phyloP scores from a whole-genome alignment of 2,329 filamentous ascomycete genomes.

The Meredithiella fracta region DNA sequence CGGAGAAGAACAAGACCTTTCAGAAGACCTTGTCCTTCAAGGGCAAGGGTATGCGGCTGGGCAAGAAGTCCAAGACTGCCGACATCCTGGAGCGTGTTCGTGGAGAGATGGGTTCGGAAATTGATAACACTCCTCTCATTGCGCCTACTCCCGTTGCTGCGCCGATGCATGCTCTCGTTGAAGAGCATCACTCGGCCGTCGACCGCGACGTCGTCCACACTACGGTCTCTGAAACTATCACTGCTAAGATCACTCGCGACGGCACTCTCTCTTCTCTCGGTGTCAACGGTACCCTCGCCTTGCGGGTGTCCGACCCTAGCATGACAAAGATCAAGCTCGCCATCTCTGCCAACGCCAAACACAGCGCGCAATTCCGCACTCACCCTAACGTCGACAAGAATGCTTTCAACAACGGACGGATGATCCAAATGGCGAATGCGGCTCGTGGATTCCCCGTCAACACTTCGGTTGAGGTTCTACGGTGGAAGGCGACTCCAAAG shows the following conservation, averaged over 20 bases:
- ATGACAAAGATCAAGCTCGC: constrained; percentile 85
- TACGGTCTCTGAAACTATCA: constrained; percentile 77
- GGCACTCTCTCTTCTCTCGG: constrained; percentile 73
- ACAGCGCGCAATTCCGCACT: constrained; percentile 80
- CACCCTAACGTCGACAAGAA: constrained; percentile 92
- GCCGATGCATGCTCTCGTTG: constrained; percentile 30
- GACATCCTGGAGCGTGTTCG: constrained; percentile 95
- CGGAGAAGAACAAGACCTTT: constrained; percentile 86
- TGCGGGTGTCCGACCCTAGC: constrained; percentile 74
- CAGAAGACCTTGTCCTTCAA: constrained; percentile 59
- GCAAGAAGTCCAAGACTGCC: constrained; percentile 95
- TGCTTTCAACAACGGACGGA: constrained; percentile 65
- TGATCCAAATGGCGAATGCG: constrained; percentile 79
- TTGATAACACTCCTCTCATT: constrained; percentile 61
- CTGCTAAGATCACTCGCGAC: constrained; percentile 74
- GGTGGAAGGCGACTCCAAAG: constrained; percentile 78
- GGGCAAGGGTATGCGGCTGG: constrained; percentile 96
- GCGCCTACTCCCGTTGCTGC: constrained; percentile 34
- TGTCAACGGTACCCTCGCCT: constrained; percentile 79
- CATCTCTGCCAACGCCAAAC: constrained; percentile 57
- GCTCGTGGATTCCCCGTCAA: constrained; percentile 85
- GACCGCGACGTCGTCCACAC: constrained; percentile 80
- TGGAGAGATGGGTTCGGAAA: constrained; percentile 75
- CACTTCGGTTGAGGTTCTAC: constrained; percentile 79
- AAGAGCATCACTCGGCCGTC: constrained; percentile 44